These are phyloP conservation scores for Trebouxia gelatinosa DNA, from an alignment of 163 green algal genomes.

Conservation along the genomic window DNA sequence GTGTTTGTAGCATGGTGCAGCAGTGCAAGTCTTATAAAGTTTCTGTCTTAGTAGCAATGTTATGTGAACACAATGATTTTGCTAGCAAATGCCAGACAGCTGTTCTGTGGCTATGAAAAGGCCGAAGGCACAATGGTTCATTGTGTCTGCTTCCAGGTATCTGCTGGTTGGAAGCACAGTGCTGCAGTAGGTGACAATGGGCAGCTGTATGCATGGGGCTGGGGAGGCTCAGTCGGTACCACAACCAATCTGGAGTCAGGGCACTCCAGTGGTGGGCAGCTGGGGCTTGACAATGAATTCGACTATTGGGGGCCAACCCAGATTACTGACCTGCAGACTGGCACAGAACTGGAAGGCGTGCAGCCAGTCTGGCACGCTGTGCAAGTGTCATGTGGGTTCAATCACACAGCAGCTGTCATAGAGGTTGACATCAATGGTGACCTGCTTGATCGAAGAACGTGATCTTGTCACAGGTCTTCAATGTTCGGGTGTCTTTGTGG, in stretches of 20 bases:
- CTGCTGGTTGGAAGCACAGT: conserved; percentile 47
- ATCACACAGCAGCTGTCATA: conserved; percentile 70
- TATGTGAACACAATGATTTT: too few species aligned
- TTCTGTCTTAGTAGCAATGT: too few species aligned
- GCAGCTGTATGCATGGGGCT: conserved; percentile 52
- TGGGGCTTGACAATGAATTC: conserved; percentile 67
- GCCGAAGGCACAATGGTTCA: too few species aligned
- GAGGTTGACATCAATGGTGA: too few species aligned
- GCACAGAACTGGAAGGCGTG: conserved; percentile 41
- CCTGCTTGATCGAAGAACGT: too few species aligned
- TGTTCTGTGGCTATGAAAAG: too few species aligned
- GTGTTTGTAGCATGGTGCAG: too few species aligned
- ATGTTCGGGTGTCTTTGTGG: too few species aligned
- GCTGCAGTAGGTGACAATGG: conserved; percentile 21
- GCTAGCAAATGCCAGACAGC: too few species aligned
- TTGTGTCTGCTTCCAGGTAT: conserved; percentile 32
- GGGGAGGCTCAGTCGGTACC: conserved; percentile 55
- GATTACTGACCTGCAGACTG: conserved; percentile 1
- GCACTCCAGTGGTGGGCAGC: conserved; percentile 57
- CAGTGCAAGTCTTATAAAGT: too few species aligned
- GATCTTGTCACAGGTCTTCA: too few species aligned
- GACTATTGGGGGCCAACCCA: conserved; percentile 60
- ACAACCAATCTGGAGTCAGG: conserved; percentile 20
- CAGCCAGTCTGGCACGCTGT: conserved; percentile 26
- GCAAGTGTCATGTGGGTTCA: conserved; percentile 59